A percentile compares a stretch with the other conserved stretches of the same genome.
Evolutionary conservation across 2,329 filamentous ascomycete genomes (phyloP).

Genomic region (Leptographium galeiforme): DNA sequence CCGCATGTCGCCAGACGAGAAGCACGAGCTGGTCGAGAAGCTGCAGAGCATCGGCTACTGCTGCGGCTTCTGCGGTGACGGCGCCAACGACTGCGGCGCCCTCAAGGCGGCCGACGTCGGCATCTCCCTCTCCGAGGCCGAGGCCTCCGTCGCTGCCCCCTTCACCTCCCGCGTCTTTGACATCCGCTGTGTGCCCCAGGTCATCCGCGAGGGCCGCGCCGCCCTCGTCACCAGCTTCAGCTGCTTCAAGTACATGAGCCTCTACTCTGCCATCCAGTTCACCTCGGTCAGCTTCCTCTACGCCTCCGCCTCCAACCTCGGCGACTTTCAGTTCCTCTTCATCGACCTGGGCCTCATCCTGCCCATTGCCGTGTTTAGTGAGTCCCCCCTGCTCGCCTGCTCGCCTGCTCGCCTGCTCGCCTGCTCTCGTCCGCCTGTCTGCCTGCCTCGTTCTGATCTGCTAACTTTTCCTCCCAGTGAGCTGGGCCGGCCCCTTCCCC

Average conservation of each 20-base stretch:
- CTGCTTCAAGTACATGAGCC: constrained; percentile 99
- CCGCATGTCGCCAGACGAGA: constrained; percentile 97
- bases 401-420: not conserved
- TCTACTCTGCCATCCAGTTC: constrained; percentile 99
- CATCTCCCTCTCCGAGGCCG: constrained; percentile 91
- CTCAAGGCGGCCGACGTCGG: constrained; percentile 95
- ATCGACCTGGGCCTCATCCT: constrained; percentile 88
- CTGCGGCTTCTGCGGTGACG: constrained; percentile 91
- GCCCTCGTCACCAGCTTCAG: constrained; percentile 97
- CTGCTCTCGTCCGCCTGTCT: not conserved
- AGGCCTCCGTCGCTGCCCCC: constrained; percentile 94
- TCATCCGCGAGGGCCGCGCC: constrained; percentile 87
- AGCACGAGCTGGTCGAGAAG: constrained; percentile 94
- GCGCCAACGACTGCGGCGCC: constrained; percentile 93
- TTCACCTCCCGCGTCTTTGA: constrained; percentile 95
- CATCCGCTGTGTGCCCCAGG: constrained; percentile 84
- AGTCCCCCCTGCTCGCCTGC: constrained; percentile 16
- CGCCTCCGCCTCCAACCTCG: constrained; percentile 81
- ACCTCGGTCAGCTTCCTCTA: constrained; percentile 95
- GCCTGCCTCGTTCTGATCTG: not conserved
- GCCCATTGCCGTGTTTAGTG: constrained; percentile 89
- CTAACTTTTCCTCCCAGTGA: constrained; percentile 41
- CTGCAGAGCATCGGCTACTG: constrained; percentile 93
- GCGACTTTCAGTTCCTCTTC: constrained; percentile 93
- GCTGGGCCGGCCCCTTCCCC: constrained; percentile 79